Base-by-base conservation (phyloP, 1,139 yeast genomes). In the Yarrowia galli region DNA sequence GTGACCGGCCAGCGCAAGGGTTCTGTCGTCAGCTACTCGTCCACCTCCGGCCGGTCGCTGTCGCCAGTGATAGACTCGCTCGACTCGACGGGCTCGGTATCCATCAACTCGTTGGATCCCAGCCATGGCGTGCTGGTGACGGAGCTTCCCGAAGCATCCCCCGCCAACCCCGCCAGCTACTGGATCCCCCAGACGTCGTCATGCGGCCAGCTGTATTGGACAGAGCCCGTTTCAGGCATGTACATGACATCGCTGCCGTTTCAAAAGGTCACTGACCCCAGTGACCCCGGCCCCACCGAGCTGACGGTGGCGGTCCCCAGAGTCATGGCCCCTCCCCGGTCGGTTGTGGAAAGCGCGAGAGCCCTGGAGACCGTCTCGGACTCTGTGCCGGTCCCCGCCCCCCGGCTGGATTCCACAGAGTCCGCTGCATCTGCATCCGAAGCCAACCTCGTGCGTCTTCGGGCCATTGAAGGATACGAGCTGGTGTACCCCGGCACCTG, bases 101-200 rank as follows among this genome's bases (percentile, higher is more conserved):
- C 61, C 23, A 54, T 54, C 46, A 54, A 40, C 48, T 54, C 61
- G n/a, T 15, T 58, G 40, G 64, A 58, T 15, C 51, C 48, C 15
- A 23, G 12, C 12, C 63, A 42, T 1, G 64, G 42, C 8, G 64
- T 58, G 46, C 36, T 61, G 36, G 66, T 61, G 15, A 38, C 54
- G 4, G 56, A 61, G 43, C 43, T 61, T n/a, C 66, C 66, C n/a
- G 56, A 46, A 10, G 66, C 45, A 4, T 61, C 66, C 13, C 46
- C 43, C 2, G 36, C 32, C 15, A 67, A 69, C 58, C 53, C 71
- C 9, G 71, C 75, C 8, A 61, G 72, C 16, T 71, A 68, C 65
- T 76, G 78, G 78, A 69, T 75, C 40, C 78, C 78, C 1, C 77
- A 75, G 64, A 70, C 76, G 7, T 70, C 72, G 28, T 64, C 68